Percentiles rank a stretch among this genome's conserved stretches.
phyloP scores from a whole-genome alignment of 2,329 filamentous ascomycete genomes.

The Thelonectria rubi region DNA sequence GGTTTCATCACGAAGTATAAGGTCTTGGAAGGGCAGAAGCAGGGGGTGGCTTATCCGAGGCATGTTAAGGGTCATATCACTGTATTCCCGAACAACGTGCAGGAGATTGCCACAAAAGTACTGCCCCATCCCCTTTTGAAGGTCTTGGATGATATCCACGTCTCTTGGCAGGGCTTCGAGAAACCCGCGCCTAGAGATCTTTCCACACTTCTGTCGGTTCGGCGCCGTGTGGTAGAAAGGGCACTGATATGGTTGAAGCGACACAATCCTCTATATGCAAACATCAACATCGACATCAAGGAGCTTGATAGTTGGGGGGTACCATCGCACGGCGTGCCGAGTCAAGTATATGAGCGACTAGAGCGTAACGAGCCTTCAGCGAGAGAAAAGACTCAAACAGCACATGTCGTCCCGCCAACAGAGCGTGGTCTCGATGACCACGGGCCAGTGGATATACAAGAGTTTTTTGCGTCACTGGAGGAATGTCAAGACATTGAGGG shows the following conservation, averaged over 20 bases:
- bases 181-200: constrained; percentile 1
- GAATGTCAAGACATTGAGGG: too few relatives aligned
- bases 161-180: not conserved
- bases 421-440: constrained; percentile 4
- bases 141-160: constrained; percentile 8
- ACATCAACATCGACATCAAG: not conserved
- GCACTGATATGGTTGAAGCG: not conserved
- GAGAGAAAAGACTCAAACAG: constrained; percentile 1
- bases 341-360: not conserved
- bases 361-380: constrained; percentile 2
- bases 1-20: not conserved
- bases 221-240: constrained; percentile 1
- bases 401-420: not conserved
- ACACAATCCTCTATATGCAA: not conserved
- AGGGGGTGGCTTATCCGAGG: not conserved
- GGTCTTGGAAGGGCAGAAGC: not conserved
- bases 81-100: constrained; percentile 11
- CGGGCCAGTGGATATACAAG: not conserved
- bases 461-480: too few relatives aligned
- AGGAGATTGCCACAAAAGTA: not conserved
- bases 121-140: not conserved
- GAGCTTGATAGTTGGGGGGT: constrained; percentile 7
- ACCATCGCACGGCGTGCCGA: not conserved
- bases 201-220: not conserved
- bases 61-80: not conserved